Conservation (phyloP, 2,329 filamentous ascomycete genomes). For the Stachybotrys chartarum region DNA sequence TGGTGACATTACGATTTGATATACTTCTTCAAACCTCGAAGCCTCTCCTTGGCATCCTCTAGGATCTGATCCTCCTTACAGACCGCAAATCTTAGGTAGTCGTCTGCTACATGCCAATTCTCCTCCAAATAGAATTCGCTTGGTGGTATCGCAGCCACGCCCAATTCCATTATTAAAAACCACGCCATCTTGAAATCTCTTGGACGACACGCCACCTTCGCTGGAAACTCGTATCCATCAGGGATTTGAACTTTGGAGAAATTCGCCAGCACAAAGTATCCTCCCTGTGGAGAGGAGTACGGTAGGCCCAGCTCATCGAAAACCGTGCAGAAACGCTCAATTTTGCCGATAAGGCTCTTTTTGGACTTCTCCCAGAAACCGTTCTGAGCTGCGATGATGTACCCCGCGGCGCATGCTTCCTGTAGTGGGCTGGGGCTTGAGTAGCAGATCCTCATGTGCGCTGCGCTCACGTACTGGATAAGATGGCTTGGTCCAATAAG, state of each 20-base stretch:
- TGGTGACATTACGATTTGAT: too few species aligned
- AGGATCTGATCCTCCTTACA: conserved; percentile 82
- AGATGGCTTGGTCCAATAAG: conserved; percentile 80
- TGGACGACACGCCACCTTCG: conserved; percentile 59
- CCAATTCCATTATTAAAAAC: conserved; percentile 92
- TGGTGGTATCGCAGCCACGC: conserved; percentile 83
- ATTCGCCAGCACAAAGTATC: conserved; percentile 94
- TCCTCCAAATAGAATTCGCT: conserved; percentile 85
- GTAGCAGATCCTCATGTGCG: conserved; percentile 92
- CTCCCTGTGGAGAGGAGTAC: conserved; percentile 86
- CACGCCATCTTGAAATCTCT: conserved; percentile 85
- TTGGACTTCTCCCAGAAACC: conserved; percentile 80
- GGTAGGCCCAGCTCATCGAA: conserved; percentile 68
- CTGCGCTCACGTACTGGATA: conserved; percentile 82
- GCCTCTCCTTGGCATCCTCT: conserved; percentile 65
- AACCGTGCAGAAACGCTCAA: conserved; percentile 73
- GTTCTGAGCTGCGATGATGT: conserved; percentile 77
- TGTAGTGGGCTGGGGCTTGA: conserved; percentile 85
- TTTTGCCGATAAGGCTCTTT: conserved; percentile 89
- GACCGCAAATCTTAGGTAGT: conserved; percentile 83
- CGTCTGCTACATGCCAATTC: conserved; percentile 73
- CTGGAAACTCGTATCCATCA: conserved; percentile 21
- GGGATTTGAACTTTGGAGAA: conserved; percentile 79
- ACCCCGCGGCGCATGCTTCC: conserved; percentile 88
- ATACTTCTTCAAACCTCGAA: too few species aligned